Evolutionary conservation across 306 rosid species (phyloP).

Genomic region (Ormosia semicastrata): DNA sequence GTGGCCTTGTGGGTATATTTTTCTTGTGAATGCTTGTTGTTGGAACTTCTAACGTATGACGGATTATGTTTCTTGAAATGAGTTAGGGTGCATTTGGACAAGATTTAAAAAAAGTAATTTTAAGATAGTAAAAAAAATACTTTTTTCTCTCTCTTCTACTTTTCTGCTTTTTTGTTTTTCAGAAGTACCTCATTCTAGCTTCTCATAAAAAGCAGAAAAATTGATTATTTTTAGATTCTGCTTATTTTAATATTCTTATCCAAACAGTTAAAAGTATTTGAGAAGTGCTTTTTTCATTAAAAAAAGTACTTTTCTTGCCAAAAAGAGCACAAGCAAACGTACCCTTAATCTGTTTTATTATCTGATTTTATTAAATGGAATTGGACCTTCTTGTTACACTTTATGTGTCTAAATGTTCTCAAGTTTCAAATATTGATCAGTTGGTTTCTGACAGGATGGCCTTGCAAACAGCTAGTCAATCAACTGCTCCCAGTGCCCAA

Average conservation of each 20-base stretch:
- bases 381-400: neutral
- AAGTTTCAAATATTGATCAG: conserved; percentile 19
- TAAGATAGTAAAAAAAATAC: no score
- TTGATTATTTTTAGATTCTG: no score
- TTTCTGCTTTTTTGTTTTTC: no score
- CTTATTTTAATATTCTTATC: no score
- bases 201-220: no score
- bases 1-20: neutral
- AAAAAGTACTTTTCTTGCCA: no score
- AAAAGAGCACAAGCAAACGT: no score
- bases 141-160: no score
- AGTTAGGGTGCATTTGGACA: neutral
- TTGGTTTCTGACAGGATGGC: conserved; percentile 56
- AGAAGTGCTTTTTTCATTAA: no score
- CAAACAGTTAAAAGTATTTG: no score
- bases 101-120: no score
- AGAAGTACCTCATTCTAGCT: no score
- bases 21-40: neutral
- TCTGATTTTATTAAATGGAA: neutral
- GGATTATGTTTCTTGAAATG: conserved; percentile 13
- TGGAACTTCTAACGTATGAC: neutral
- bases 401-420: conserved; percentile 8
- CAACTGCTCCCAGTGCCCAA: conserved; percentile 54
- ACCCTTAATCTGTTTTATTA: neutral
- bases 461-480: conserved; percentile 47